Evolutionary conservation across 805 yeast species (phyloP), one percentile per base, ranked within the genome.

Genomic region (Teunomyces gatunensis): DNA sequence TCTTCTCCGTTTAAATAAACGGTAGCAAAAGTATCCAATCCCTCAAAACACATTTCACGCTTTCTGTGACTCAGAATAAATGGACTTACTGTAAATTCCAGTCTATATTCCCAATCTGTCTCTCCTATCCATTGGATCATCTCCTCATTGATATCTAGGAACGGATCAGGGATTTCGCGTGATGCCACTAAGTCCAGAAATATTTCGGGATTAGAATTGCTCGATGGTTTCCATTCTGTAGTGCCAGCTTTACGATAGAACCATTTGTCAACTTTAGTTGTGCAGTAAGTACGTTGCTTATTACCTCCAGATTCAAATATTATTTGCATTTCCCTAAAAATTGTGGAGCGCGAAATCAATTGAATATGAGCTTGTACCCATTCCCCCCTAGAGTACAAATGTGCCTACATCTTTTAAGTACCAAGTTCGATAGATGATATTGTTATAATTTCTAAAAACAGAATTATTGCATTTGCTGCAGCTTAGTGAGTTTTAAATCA

Each of bases 71-170:
- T 45, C 25, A 45, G 29, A 12, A 32, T 9, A 1, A 15, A 17
- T 1, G 34, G 12, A 6, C 27, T 37, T 9, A 50, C 48, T 2
- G 15, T 23, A 34, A 65, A 64, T 4, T n/a, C 42, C 3, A 66
- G 42, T 42, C 54, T 49, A 55, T 78, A 79, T 51, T 75, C 80
- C 83, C 83, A 79, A 43, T 68, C 75, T n/a, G 51, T 53, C 41
- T 73, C 71, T 3, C 75, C 78, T 4, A 78, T 75, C 82, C 82
- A 79, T 58, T 77, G 81, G 7, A 75, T 73, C 4, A 52, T 47
- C 15, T 56, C 56, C 51, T 76, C 82, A 51, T 77, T 77, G 48
- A 55, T 51, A 49, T 75, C 76, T 2, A 63, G 27, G 50, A 73
- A 75, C 0, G 82, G 83, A 51, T 78, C 78, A 3, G 72, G 70